A percentile compares a stretch with the other conserved stretches of the same genome.
Conservation (phyloP, 1,284 basidiomycete genomes). For the Tilletia setariae region DNA sequence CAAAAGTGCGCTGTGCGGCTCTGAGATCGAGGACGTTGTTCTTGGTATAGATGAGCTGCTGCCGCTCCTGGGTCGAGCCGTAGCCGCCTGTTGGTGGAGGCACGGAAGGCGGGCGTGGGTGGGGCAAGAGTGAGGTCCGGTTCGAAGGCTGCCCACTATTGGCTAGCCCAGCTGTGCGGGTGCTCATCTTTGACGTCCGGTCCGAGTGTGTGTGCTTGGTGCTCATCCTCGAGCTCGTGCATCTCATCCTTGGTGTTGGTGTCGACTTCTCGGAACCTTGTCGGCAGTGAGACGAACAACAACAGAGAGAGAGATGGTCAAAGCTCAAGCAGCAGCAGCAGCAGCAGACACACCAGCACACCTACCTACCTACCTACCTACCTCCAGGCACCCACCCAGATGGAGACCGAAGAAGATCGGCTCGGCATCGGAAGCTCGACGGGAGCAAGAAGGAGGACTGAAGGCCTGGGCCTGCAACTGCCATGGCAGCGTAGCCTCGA, state of each 20-base stretch:
- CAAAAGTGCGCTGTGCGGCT: slow-evolving; percentile 73
- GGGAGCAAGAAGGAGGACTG: neutral
- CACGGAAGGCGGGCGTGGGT: no score
- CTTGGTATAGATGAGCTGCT: slow-evolving; percentile 9
- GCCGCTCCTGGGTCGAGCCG: neutral
- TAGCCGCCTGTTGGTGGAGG: no score
- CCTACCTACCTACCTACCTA: neutral
- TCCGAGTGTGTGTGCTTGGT: no score
- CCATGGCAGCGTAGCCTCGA: slow-evolving; percentile 4
- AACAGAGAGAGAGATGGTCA: neutral
- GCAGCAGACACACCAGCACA: neutral
- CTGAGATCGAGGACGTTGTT: slow-evolving; percentile 62
- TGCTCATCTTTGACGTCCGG: neutral
- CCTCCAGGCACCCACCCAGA: neutral
- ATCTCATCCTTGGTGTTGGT: neutral
- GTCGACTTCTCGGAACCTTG: neutral
- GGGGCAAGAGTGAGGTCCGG: no score
- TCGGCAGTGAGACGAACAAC: neutral
- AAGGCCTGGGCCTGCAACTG: neutral
- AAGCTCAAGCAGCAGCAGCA: neutral
- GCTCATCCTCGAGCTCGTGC: slow-evolving; percentile 1
- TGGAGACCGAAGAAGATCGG: neutral
- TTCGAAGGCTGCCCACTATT: no score
- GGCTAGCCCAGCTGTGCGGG: neutral
- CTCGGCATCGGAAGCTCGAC: neutral